Base-by-base conservation (phyloP, 2,329 filamentous ascomycete species). In the Fusarium subtropicale region DNA sequence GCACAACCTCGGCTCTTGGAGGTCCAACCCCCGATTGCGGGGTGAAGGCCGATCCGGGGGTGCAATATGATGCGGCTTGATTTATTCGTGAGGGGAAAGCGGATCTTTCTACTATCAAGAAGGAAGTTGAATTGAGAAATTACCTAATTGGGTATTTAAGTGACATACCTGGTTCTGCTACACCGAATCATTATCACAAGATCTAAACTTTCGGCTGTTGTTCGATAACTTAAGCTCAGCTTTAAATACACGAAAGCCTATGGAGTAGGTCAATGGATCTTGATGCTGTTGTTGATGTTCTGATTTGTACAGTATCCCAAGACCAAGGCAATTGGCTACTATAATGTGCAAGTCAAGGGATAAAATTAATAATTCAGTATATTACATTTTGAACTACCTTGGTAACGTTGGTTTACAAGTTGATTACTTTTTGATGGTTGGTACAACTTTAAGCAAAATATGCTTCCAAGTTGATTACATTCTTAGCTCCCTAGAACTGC, bases 1-100 rank as follows among this genome's bases (percentile, higher is more conserved):
- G 50, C 46, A 56, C 34, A 64, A 70, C 69, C 69, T 72, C 69
- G 69, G 69, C 58, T 72, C 56, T 42, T 53, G 51, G 64, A 68
- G 55, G 58, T 34, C 42, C 50, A 69, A 69, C 59, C 61, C 48
- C 60, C 68, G 55, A 64, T 69, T 72, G 69, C 69, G 69, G 69
- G 69, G 69, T 57, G 65, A 60, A 46, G 33, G 56, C 53, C 48
- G 66, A 70, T 71, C 62, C 59, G 62, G 69, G 62, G 61, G 53
- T 52, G 33, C 42, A 46, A 57, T 55, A 57, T 55, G 55, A 66
- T 70, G 65, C 55, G 51, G 55, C 39, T 48, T 56, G 24, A 41
- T 48, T 56, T 12, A 60, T 59, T 56, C 47, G 67, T 71, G 68
- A 71, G 68, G 68, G 68, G 64, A 63, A 69, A 62, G 68, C 67